Evolutionary conservation across 1,139 yeast genomes (phyloP), one percentile per base, ranked within the genome.

Genomic region (Magnusiomyces tetraspermus): DNA sequence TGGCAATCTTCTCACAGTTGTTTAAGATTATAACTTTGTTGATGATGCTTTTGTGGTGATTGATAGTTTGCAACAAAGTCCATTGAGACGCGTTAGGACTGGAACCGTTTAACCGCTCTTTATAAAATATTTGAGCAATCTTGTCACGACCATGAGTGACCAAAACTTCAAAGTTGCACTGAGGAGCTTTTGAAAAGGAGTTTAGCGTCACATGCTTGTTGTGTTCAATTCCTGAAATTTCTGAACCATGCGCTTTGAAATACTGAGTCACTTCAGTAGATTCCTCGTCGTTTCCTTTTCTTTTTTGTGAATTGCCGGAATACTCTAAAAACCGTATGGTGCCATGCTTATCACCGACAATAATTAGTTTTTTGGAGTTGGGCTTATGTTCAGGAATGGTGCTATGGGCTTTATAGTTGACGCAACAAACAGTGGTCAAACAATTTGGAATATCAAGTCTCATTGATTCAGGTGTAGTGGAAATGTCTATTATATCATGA

Each of bases 21-120:
- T 55, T 59, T 0, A 67, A 48, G 46, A 70, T 65, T 10, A 62
- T 57, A 1, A 78, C 63, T 36, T 73, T 70, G 8, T 75, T 54
- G 15, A 82, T 64, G 58, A 78, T 80, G 0, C 82, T 85, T 52
- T 76, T 78, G 60, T 82, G 87, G 2, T 75, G 67, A 0, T 78
- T 76, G 23, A 81, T 62, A 0, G 88, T 82, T 60, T 80, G 84
- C 36, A 75, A 63, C 6, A 82, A 63, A 10, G 71, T 72, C 85
- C 85, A 82, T 0, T 21, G n/a, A 2, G n/a, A 13, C n/a, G 28
- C 31, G 8, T 30, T 30, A 30, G 33, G 11, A 13, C 13, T 13
- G 8, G 8, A 13, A 8, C 13, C 33, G 11, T 30, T 8, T 30
- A 30, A 13, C 33, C 33, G 33, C 33, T 8, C 11, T 13, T 58